Evolutionary conservation across 208 protist species (phyloP).

Genomic region (Plasmodiophora brassicae): DNA sequence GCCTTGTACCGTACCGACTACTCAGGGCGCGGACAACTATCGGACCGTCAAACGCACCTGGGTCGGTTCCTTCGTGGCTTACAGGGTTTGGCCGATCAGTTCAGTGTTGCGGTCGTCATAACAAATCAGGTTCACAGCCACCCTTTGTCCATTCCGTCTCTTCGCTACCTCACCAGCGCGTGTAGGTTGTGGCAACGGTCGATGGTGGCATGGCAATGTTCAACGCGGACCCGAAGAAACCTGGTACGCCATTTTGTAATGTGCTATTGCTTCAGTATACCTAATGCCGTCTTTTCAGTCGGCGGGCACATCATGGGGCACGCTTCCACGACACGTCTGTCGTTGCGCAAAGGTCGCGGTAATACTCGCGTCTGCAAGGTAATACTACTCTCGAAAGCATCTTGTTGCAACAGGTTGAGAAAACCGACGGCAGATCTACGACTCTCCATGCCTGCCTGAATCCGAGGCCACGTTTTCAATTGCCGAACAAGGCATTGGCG

Average conservation of each 20-base stretch:
- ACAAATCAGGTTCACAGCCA: slow-evolving; percentile 77
- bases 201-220: slow-evolving; percentile 67
- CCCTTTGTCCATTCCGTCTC: too few species aligned
- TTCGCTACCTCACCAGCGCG: too few species aligned
- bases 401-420: background rate
- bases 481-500: slow-evolving; percentile 85
- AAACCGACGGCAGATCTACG: slow-evolving; percentile 92
- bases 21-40: slow-evolving; percentile 45
- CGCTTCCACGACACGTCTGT: slow-evolving; percentile 85
- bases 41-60: slow-evolving; percentile 50
- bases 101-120: slow-evolving; percentile 78
- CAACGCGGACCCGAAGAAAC: slow-evolving; percentile 72
- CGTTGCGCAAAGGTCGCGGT: slow-evolving; percentile 85
- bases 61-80: slow-evolving; percentile 63
- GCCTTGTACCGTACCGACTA: slow-evolving; percentile 87
- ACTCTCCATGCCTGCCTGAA: slow-evolving; percentile 93
- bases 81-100: slow-evolving; percentile 86
- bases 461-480: slow-evolving; percentile 85
- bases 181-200: too few species aligned
- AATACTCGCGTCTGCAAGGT: slow-evolving; percentile 78
- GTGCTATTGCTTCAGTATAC: too few species aligned
- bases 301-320: slow-evolving; percentile 96
- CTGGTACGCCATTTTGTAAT: too few species aligned
- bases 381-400: background rate
- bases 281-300: too few species aligned